Base-by-base conservation (phyloP, 2,329 filamentous ascomycete genomes). In the Cordyceps pruinosa region DNA sequence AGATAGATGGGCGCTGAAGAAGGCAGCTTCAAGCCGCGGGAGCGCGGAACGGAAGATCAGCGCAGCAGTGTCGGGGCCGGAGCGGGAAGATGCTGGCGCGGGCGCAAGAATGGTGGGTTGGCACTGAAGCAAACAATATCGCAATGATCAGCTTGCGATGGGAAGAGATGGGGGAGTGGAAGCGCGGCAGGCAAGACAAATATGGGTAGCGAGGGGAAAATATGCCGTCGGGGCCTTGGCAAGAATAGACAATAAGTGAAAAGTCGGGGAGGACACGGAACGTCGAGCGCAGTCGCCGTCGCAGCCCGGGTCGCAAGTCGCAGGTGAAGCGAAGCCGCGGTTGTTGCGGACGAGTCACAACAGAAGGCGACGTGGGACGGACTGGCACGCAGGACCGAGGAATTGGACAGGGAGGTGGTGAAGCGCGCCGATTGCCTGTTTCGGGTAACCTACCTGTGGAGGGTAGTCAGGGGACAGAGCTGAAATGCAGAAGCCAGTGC, bases 341-440 rank as follows among this genome's bases (percentile, higher is more conserved):
- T 30, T 23, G 53, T 41, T 34, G 34, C 23, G 32, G 34, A 12
- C 42, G 44, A 56, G 37, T 35, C 46, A 57, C 46, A 30, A 50
- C 46, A 50, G 54, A 57, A 45, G 39, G 25, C 37, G 46, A 45
- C 30, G 54, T 50, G 30, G 46, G 39, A 55, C 30, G 46, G 39
- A 42, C 46, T 57, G 54, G 54, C 45, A 57, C 46, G 54, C 26
- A 56, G 30, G 28, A 19, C 15, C 26, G 28, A 34, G 30, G 6
- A 48, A 23, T 50, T 44, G 21, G 26, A 34, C 5, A 13, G 47
- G 21, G 19, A 48, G 41, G 19, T n/a, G 30, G 23, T 39, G 46
- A 46, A 32, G 53, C 53, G 54, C 54, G 39, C 37, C 28, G 37
- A 26, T 57, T 57, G 46, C 54, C 54, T 44, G 28, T 21, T 50